Base-by-base conservation (phyloP, 768 basidiomycete species). In the Termitomyces titanicus region DNA sequence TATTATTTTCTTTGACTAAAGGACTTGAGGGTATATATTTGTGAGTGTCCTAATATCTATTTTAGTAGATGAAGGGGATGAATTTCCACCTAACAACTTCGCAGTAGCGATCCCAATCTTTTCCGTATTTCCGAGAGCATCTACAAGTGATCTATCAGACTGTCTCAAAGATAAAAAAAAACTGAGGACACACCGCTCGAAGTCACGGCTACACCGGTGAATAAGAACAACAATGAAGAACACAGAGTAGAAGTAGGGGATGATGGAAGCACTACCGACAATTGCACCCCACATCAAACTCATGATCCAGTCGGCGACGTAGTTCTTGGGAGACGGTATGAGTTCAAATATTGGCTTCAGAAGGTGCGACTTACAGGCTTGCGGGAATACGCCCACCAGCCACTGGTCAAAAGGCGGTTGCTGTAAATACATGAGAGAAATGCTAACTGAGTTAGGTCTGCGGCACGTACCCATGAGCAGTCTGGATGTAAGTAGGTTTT, bases 161-260 rank as follows among this genome's bases (percentile, higher is more conserved):
- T 13, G n/a, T 20, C 18, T 11, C 5, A 15, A 20, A 29, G 17
- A 40, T 11, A 11, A 7, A 35, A 11, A 7, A 35, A 11, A 13
- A 46, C 34, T 43, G 18, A n/a, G 9, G 47, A 46, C 11, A 66
- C 56, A 91, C 79, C 95, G 81, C 70, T 95, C 96, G 70, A 98
- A 97, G 79, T 99, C 97, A 51, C 97, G 86, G 0, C 88, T 82
- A 63, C 88, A 91, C 34, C 97, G 85, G 66, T 98, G 97, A 38
- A 93, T 78, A 52, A 99, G 84, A 20, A 98, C 95, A 43, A 81
- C 81, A 65, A 96, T 86, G 79, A 98, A 98, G 81, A 98, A 99
- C 47, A 94, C 78, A 12, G 93, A 93, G 73, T 98, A 98, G 74
- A 92, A 99, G 75, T 95, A 95, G 0, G 94, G 94, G 66, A 98